Base-by-base conservation (phyloP, 2,329 filamentous ascomycete genomes). In the Trichoderma lentiforme region DNA sequence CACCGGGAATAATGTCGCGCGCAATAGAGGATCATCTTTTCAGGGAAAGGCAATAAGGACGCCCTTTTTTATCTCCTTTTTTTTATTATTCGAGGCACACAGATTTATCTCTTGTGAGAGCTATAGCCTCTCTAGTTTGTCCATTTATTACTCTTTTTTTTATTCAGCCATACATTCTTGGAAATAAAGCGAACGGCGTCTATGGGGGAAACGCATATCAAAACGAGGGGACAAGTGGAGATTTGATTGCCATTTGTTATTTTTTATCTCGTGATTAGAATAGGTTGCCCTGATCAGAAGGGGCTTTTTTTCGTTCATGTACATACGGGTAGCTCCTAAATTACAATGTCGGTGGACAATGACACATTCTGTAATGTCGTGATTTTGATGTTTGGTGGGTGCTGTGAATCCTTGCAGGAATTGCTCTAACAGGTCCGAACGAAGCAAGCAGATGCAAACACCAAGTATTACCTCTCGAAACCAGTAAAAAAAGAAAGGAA, bases 151-250 rank as follows among this genome's bases (percentile, higher is more conserved):
- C 32, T 28, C 3, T 51, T 30, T 43, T 21, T 30, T 32, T 26
- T 24, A 32, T 30, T 9, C 18, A 28, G 11, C 39, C 57, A 53
- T 36, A 69, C 24, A 69, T 69, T 43, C n/a, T 61, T 61, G 67
- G 36, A 53, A 62, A 70, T 61, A 70, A n/a, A 70, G 67, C 67
- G 67, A 70, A 70, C 43, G 67, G 67, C 57, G 67, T 32, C 36
- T 21, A 62, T 21, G 67, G 67, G 28, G 34, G 24, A 39, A 58
- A 57, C 63, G 47, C 63, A 66, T 66, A 36, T 18, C 24, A 18
- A 26, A 26, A 62, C n/a, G 30, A 51, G 21, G 64, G 30, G 64
- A 67, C n/a, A 30, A 24, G 32, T 67, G 34, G 24, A 36, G 30
- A n/a, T 30, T 58, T n/a, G 39, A 43, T 9, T 43, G 18, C 39